Conservation (phyloP, 805 yeast species). For the Phaffomyces opuntiae region DNA sequence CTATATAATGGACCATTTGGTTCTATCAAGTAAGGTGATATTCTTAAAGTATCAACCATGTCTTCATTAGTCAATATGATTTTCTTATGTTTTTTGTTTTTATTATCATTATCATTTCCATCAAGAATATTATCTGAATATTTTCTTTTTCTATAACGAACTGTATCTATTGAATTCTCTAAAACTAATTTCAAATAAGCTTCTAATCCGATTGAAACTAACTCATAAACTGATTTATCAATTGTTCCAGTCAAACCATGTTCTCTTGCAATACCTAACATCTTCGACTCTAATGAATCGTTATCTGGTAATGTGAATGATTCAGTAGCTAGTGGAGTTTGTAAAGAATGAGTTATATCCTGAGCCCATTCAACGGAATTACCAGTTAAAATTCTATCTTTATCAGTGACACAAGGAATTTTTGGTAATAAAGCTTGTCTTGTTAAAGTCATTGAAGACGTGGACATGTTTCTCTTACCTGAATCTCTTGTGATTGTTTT, state of each 20-base stretch:
- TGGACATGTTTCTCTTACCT: conserved; percentile 70
- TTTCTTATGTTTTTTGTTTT: conserved; percentile 24
- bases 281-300: conserved; percentile 56
- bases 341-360: conserved; percentile 81
- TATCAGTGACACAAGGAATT: conserved; percentile 58
- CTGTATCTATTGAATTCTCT: conserved; percentile 68
- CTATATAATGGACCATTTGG: conserved; percentile 55
- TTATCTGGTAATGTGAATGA: conserved; percentile 77
- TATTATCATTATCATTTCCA: background rate
- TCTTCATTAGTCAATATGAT: conserved; percentile 59
- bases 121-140: conserved; percentile 24
- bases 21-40: conserved; percentile 62
- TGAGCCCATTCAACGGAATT: conserved; percentile 82
- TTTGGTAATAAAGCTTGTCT: conserved; percentile 60
- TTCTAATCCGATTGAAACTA: conserved; percentile 76
- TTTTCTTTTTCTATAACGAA: conserved; percentile 50
- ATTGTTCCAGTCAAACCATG: conserved; percentile 81
- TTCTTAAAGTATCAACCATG: conserved; percentile 52
- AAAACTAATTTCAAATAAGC: conserved; percentile 66
- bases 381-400: conserved; percentile 20
- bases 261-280: conserved; percentile 81
- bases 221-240: conserved; percentile 71
- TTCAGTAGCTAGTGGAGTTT: conserved; percentile 74
- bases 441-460: conserved; percentile 59
- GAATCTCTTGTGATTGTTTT: conserved; percentile 78